These are phyloP conservation scores for Phenoliferia sp. DNA, from an alignment of 1,284 basidiomycete genomes.

Conservation along the genomic window DNA sequence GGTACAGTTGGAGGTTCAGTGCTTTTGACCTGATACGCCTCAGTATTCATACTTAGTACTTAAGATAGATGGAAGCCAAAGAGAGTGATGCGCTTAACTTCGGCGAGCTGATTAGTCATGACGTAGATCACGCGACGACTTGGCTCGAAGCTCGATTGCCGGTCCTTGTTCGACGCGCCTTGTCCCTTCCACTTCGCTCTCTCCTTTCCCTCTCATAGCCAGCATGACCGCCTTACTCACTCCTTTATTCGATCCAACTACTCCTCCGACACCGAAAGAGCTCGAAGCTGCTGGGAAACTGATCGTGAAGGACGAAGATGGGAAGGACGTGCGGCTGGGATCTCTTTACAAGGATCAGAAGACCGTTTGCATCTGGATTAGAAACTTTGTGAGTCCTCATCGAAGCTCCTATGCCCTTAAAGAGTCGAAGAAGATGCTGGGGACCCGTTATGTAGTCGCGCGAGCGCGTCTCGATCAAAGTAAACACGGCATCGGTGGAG, in stretches of 20 bases:
- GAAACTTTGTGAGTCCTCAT: slow-evolving; percentile 35
- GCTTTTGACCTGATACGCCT: too few relatives aligned
- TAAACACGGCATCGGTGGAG: neutral
- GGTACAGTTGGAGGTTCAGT: too few relatives aligned
- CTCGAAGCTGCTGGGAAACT: slow-evolving; percentile 15
- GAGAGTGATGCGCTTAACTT: too few relatives aligned
- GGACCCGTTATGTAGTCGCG: neutral
- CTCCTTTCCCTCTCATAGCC: too few relatives aligned
- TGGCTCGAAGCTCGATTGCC: too few relatives aligned
- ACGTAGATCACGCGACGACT: too few relatives aligned
- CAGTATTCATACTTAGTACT: too few relatives aligned
- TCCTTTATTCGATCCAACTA: slow-evolving; percentile 7
- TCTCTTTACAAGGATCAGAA: slow-evolving; percentile 40
- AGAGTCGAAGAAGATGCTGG: neutral
- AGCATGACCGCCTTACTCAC: too few relatives aligned
- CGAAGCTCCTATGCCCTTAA: slow-evolving; percentile 47
- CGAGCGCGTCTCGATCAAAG: neutral
- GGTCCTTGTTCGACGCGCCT: too few relatives aligned
- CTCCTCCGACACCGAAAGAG: slow-evolving; percentile 18
- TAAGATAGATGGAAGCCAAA: too few relatives aligned
- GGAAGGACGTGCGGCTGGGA: slow-evolving; percentile 20
- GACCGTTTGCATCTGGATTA: slow-evolving; percentile 60
- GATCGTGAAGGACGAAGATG: slow-evolving; percentile 19
- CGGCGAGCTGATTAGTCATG: too few relatives aligned
- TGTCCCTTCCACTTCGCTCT: too few relatives aligned